Evolutionary conservation across 352 stramenopile genomes (phyloP).

Genomic region (Globisporangium polare): DNA sequence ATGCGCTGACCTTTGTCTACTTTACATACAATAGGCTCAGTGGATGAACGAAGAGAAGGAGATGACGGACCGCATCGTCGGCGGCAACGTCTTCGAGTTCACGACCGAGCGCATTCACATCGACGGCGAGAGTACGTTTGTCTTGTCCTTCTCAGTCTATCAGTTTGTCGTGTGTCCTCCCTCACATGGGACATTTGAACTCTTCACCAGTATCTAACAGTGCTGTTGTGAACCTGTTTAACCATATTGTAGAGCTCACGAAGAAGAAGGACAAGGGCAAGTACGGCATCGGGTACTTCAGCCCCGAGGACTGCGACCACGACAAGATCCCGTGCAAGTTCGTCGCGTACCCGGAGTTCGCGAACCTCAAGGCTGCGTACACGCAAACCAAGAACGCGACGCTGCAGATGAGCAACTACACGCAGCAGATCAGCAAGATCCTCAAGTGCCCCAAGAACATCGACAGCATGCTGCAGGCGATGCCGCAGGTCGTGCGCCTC

Average conservation of each 20-base stretch:
- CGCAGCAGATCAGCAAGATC: no score
- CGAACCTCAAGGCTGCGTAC: slow-evolving; percentile 68
- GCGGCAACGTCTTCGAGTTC: slow-evolving; percentile 77
- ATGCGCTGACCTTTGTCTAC: neutral
- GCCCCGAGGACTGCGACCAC: slow-evolving; percentile 63
- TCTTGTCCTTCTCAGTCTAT: neutral
- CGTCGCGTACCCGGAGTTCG: slow-evolving; percentile 63
- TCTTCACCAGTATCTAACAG: neutral
- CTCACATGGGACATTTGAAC: no score
- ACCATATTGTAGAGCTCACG: slow-evolving; percentile 12
- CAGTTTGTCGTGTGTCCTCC: no score
- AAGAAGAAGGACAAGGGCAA: slow-evolving; percentile 47
- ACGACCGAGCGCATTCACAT: slow-evolving; percentile 32
- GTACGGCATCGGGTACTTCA: slow-evolving; percentile 71
- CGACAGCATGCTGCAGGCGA: no score
- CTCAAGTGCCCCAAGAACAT: no score
- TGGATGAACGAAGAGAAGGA: slow-evolving; percentile 76
- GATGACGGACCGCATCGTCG: slow-evolving; percentile 60
- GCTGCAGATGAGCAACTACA: slow-evolving; percentile 1
- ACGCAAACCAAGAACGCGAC: slow-evolving; percentile 34
- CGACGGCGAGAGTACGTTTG: slow-evolving; percentile 13
- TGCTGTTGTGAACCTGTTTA: neutral
- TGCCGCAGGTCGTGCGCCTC: no score
- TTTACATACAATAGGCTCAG: slow-evolving; percentile 20
- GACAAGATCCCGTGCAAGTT: slow-evolving; percentile 46